Evolutionary conservation across 352 stramenopile genomes (phyloP).

Genomic region (Poterioochromonas sp.): DNA sequence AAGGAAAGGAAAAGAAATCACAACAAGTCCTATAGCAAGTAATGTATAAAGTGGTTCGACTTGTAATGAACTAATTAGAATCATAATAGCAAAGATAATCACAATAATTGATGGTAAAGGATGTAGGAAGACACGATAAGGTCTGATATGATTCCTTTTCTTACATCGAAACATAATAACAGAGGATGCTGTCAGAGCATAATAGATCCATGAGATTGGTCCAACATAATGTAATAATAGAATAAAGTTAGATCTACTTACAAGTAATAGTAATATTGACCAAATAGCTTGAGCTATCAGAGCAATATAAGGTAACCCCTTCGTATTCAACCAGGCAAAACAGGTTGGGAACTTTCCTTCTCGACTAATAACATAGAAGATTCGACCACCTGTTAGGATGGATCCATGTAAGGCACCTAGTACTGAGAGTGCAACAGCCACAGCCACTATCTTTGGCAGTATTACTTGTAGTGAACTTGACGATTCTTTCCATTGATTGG

Average conservation of each 20-base stretch:
- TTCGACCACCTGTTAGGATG: constrained; percentile 14
- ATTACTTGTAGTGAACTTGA: not conserved
- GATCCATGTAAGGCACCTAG: not conserved
- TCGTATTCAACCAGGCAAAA: not conserved
- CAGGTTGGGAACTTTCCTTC: not conserved
- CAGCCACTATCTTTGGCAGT: not conserved
- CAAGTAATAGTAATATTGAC: constrained; percentile 7
- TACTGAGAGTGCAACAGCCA: constrained; percentile 1
- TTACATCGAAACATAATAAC: not conserved
- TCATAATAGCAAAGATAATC: not conserved
- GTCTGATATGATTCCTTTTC: not conserved
- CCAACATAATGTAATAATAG: constrained; percentile 26
- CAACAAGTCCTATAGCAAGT: constrained; percentile 15
- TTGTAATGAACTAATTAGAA: not conserved
- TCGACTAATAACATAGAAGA: not conserved
- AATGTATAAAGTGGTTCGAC: not conserved
- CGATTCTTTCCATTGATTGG: not conserved
- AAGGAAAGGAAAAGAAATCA: not conserved
- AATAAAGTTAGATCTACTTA: constrained; percentile 10
- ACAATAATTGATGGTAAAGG: constrained; percentile 22
- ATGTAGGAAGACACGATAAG: not conserved
- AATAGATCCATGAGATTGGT: constrained; percentile 13
- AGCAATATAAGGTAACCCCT: constrained; percentile 1
- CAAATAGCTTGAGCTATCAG: constrained; percentile 22
- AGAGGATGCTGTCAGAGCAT: not conserved